These are phyloP conservation scores for Podaxis sp. DNA, from an alignment of 768 basidiomycete genomes.

Conservation along the genomic window DNA sequence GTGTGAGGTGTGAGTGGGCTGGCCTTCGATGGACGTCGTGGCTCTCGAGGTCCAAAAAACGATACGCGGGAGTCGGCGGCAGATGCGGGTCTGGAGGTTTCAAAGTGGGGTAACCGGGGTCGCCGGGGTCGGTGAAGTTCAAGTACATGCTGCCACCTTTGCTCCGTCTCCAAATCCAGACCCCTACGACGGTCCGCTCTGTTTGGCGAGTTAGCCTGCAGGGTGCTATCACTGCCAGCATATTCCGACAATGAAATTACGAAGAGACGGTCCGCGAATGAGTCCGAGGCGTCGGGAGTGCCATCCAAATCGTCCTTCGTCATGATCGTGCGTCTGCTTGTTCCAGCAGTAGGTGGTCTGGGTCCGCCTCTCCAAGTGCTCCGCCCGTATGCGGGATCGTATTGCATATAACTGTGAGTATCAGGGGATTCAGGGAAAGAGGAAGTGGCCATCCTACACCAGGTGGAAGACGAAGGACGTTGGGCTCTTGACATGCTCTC, in stretches of 20 bases:
- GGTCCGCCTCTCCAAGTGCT: constrained; percentile 8
- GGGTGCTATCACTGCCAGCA: neutral
- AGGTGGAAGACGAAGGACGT: neutral
- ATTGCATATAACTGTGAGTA: neutral
- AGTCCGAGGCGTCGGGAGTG: neutral
- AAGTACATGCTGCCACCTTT: neutral
- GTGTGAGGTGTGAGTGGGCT: constrained; percentile 6
- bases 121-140: neutral
- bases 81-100: neutral
- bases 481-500: neutral
- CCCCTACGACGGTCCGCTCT: constrained; percentile 1
- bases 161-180: constrained; percentile 5
- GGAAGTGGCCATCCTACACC: neutral
- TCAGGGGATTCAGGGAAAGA: neutral
- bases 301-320: constrained; percentile 6
- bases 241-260: neutral
- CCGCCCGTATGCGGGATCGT: neutral
- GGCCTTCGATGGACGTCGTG: neutral
- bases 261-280: neutral
- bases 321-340: neutral
- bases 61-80: neutral
- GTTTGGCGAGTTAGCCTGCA: neutral
- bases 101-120: neutral
- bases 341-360: neutral
- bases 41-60: constrained; percentile 10